Evolutionary conservation across 2,329 filamentous ascomycete species (phyloP), one percentile per base, ranked within the genome.

Genomic region (Seiridium cupressi): DNA sequence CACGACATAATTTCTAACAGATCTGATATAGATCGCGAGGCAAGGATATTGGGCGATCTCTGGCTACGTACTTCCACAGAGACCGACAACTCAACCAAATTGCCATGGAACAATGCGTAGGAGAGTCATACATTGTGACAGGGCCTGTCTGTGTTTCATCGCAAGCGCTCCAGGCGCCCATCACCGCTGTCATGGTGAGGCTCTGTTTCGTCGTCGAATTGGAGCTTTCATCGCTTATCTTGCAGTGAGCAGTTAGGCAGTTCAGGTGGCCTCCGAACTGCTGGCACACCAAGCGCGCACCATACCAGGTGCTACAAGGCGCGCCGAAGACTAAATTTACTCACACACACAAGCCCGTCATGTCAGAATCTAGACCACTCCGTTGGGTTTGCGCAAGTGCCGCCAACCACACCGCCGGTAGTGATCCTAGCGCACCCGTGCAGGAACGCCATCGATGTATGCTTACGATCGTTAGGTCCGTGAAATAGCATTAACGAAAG

Each of bases 321-420:
- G 18, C 18, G 18, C 2, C 18, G 18, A 26, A 26, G 18, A 26
- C 18, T 26, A 26, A 26, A 26, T 26, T 26, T 26, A 26, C 18
- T 26, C 18, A 26, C 18, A 26, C 18, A 26, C 18, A 48, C 26
- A n/a, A 48, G 9, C 9, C 34, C 34, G 49, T 51, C 49, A 31
- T 40, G 49, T 51, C 32, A 34, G 36, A 55, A 55, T 44, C 51
- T 44, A 35, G 51, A 55, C 51, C 51, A 55, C 32, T 18, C 36
- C 31, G 51, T 31, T 38, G 40, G 49, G 51, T 55, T 32, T 31
- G 10, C 31, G 51, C 51, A 55, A 44, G 51, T 55, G 51, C 51
- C 51, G 26, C 51, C n/a, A 51, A 44, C 51, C 51, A 55, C 36
- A 18, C 51, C 18, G 38, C 38, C 51, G 38, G 51, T 55, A 55